Base-by-base conservation (phyloP, 169 alveolate genomes). In the Plasmodium reichenowi region DNA sequence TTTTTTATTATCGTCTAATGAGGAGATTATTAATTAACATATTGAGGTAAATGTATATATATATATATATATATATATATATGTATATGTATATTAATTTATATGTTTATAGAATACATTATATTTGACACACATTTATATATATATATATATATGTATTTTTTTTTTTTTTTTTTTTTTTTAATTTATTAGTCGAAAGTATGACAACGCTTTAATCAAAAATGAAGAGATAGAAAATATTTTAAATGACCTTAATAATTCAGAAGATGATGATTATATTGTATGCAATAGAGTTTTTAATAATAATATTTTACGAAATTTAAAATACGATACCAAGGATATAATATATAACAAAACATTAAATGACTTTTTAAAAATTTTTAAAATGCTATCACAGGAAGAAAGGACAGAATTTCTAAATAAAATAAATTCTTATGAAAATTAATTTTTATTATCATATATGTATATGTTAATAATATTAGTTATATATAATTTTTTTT, bases 1-100 rank as follows among this genome's bases (percentile, higher is more conserved):
- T 93, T 50, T 94, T 94, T 92, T 93, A 93, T 89, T 94, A 94
- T 80, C 86, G 96, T 43, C 70, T 93, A 13, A 71, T 90, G 32
- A 68, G 96, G 62, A 76, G 95, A 26, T 88, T 95, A 66, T 38
- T 94, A 38, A 72, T 94, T 52, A 91, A 89, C 47, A 88, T 76
- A 22, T 58, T 94, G 45, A 83, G 94, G 86, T 75, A 75, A 24
- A 56, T 94, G 72, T 20, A 15, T 7, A 32, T 5, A 32, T 32
- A 32, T 4, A 32, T 32, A 32, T 32, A 32, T 32, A 32, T 32
- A 32, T 32, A 32, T 32, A 32, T 32, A 32, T 32, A 32, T 29
- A 29, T 29, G 0, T 29, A 29, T 29, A 29, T 29, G 6, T 29
- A 29, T 32, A 32, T 32, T 32, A 32, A 32, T 32, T 3, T 32